Percentiles rank a stretch among this genome's conserved stretches.
Conservation (phyloP, 371 early-diverging fungal genomes). For the Haplosporangium sp. region DNA sequence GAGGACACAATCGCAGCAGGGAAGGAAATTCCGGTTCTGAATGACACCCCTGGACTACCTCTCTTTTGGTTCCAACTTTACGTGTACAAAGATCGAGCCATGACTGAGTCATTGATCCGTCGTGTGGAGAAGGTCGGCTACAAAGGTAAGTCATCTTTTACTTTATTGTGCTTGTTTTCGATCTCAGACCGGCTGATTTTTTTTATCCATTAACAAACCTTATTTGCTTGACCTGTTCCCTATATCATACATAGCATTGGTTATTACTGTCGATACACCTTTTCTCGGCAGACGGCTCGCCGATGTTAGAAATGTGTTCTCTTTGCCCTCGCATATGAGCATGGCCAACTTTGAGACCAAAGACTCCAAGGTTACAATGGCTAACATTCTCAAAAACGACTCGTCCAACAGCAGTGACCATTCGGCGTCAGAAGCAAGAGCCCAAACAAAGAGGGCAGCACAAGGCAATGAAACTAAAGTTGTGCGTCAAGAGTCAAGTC, state of each 20-base stretch:
- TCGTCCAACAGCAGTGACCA: conserved; percentile 49
- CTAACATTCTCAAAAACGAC: conserved; percentile 41
- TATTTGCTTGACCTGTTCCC: neutral
- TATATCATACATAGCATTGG: conserved; percentile 62
- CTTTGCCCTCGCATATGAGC: conserved; percentile 63
- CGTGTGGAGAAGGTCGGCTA: conserved; percentile 87
- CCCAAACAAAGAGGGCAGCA: conserved; percentile 51
- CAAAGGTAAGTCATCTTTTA: conserved; percentile 60
- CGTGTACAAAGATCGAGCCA: conserved; percentile 82
- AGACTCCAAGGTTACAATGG: conserved; percentile 55
- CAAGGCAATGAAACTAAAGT: conserved; percentile 55
- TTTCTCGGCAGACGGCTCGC: conserved; percentile 89
- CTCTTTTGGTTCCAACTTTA: conserved; percentile 93
- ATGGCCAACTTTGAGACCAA: conserved; percentile 65
- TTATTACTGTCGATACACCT: conserved; percentile 95
- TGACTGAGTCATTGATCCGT: conserved; percentile 80
- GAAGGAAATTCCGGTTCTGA: conserved; percentile 45
- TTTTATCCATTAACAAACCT: neutral
- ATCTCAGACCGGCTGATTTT: neutral
- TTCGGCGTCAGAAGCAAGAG: conserved; percentile 32
- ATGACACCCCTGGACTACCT: conserved; percentile 56
- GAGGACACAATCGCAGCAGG: conserved; percentile 69
- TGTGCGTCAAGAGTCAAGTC: conserved; percentile 46
- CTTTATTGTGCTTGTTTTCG: neutral
- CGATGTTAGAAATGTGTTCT: conserved; percentile 85